A percentile compares a stretch with the other conserved stretches of the same genome.
Conservation (phyloP, 2,329 filamentous ascomycete genomes). For the Lachnellula occidentalis region DNA sequence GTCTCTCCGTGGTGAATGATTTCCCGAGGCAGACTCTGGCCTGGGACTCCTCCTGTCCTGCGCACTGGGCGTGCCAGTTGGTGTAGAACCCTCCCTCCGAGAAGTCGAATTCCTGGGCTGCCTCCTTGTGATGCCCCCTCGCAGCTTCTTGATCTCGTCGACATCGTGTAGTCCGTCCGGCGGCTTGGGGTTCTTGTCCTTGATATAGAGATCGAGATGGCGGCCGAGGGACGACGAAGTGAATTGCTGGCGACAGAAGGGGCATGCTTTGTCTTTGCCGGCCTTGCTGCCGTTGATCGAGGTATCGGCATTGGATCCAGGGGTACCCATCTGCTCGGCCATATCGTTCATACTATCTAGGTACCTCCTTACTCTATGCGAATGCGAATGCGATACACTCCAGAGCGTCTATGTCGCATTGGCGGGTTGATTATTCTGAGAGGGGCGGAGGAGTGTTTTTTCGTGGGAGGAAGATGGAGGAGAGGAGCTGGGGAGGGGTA, state of each 20-base stretch:
- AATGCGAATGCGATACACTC: slow-evolving; percentile 4
- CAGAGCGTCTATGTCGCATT: slow-evolving; percentile 22
- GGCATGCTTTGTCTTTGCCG: slow-evolving; percentile 78
- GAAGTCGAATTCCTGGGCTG: slow-evolving; percentile 63
- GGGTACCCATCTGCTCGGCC: slow-evolving; percentile 31
- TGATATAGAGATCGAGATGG: slow-evolving; percentile 91
- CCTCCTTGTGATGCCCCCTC: slow-evolving; percentile 79
- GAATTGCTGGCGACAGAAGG: slow-evolving; percentile 83
- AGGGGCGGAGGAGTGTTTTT: background rate
- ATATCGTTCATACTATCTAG: slow-evolving; percentile 13
- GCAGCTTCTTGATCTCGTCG: slow-evolving; percentile 77
- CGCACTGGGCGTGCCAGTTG: slow-evolving; percentile 45
- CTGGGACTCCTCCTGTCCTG: slow-evolving; percentile 29
- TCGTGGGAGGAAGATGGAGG: background rate
- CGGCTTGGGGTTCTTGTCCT: slow-evolving; percentile 84
- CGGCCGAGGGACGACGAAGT: slow-evolving; percentile 90
- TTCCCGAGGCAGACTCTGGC: slow-evolving; percentile 31
- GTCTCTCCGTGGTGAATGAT: slow-evolving; percentile 35
- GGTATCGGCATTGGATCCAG: slow-evolving; percentile 29
- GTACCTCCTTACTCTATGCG: background rate
- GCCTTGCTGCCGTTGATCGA: slow-evolving; percentile 28
- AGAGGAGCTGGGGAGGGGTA: background rate
- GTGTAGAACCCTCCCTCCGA: slow-evolving; percentile 53
- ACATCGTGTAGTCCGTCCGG: slow-evolving; percentile 86
- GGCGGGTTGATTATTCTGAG: background rate